These are phyloP conservation scores for Nematodospora anomalae DNA, from an alignment of 1,139 yeast genomes.

Conservation along the genomic window DNA sequence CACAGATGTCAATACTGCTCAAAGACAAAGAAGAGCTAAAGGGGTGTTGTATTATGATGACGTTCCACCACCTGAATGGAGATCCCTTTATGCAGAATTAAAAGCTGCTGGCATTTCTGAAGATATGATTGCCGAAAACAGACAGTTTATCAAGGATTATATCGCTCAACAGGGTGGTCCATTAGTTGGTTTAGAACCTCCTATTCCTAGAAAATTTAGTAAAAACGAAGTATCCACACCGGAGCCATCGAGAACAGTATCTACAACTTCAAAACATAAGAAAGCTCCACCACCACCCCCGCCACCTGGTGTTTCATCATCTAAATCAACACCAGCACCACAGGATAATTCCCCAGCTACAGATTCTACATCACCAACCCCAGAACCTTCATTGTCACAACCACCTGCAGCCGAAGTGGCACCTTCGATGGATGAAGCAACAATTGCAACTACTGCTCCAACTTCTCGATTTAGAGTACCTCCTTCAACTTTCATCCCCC, in stretches of 20 bases:
- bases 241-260: constrained; percentile 14
- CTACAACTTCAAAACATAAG: constrained; percentile 23
- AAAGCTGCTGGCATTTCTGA: constrained; percentile 81
- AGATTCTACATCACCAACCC: constrained; percentile 14
- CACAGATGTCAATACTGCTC: constrained; percentile 51
- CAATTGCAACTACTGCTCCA: constrained; percentile 2
- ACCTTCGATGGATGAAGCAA: constrained; percentile 3
- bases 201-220: constrained; percentile 62
- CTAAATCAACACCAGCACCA: constrained; percentile 16
- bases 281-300: constrained; percentile 53
- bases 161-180: constrained; percentile 81
- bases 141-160: constrained; percentile 78
- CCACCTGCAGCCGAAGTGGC: constrained; percentile 4
- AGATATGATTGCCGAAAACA: constrained; percentile 86
- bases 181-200: constrained; percentile 82
- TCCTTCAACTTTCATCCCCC: constrained; percentile 26
- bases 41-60: constrained; percentile 74
- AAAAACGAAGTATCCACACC: constrained; percentile 3
- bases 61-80: constrained; percentile 85
- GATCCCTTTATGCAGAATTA: constrained; percentile 69
- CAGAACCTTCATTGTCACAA: constrained; percentile 13
- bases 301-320: constrained; percentile 24
- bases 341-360: constrained; percentile 15
- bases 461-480: constrained; percentile 29
- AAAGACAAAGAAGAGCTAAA: constrained; percentile 54